These are phyloP conservation scores for Aurifilum marmelostoma DNA, from an alignment of 2,329 filamentous ascomycete species.

Conservation along the genomic window DNA sequence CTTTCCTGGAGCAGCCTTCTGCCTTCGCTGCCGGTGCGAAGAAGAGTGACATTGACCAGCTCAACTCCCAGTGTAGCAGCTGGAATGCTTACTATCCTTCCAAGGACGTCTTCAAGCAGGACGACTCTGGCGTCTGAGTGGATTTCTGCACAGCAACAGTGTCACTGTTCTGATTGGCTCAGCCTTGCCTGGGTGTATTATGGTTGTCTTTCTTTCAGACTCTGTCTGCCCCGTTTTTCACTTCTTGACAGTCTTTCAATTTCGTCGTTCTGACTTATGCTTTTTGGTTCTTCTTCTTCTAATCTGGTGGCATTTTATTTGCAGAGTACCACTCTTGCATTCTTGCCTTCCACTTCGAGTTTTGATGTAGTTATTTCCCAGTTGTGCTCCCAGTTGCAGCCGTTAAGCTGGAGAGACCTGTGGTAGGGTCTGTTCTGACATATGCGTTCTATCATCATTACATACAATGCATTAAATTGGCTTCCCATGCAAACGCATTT, in stretches of 20 bases:
- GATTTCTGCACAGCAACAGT: neutral
- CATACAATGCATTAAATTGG: neutral
- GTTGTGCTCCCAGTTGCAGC: neutral
- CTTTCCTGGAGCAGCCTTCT: slow-evolving; percentile 21
- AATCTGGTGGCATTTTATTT: neutral
- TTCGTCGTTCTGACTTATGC: neutral
- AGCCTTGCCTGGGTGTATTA: neutral
- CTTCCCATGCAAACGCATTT: neutral
- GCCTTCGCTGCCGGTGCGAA: slow-evolving; percentile 21
- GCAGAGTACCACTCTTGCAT: neutral
- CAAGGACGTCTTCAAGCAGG: slow-evolving; percentile 17
- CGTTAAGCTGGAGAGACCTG: neutral
- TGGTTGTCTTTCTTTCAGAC: neutral
- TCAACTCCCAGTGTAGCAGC: slow-evolving; percentile 20
- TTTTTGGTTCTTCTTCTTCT: neutral
- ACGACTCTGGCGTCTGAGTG: slow-evolving; percentile 26
- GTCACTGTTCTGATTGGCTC: neutral
- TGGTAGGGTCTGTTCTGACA: neutral
- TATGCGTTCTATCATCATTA: neutral
- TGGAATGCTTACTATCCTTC: slow-evolving; percentile 26
- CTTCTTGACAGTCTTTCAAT: neutral
- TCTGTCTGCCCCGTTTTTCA: neutral
- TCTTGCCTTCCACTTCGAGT: neutral
- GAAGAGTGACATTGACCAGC: slow-evolving; percentile 16
- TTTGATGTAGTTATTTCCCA: neutral